These are phyloP conservation scores for Botrytis aclada DNA, from an alignment of 2,329 filamentous ascomycete species.

Conservation along the genomic window DNA sequence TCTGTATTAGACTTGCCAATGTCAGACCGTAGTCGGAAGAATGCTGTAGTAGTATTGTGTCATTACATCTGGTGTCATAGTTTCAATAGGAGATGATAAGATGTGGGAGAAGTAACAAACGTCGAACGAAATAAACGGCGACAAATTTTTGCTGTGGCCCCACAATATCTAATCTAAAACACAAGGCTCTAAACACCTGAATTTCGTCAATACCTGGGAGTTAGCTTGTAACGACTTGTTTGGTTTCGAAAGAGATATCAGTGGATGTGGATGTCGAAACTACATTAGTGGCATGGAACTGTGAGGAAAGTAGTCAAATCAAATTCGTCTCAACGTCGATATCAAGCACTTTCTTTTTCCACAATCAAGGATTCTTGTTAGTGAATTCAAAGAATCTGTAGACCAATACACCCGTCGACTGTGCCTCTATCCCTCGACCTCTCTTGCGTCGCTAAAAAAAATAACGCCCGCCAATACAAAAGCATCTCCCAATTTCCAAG, in stretches of 20 bases:
- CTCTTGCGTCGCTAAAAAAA: not conserved
- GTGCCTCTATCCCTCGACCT: rapidly evolving
- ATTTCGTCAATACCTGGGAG: not conserved
- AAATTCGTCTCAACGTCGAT: not conserved
- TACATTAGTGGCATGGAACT: not conserved
- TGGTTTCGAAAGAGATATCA: not conserved
- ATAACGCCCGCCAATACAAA: not conserved
- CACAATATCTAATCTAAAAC: not conserved
- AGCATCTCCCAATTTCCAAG: not conserved
- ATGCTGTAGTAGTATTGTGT: rapidly evolving
- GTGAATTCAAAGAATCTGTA: rapidly evolving
- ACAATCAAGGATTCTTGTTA: rapidly evolving
- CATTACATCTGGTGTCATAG: not conserved
- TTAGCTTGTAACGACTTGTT: not conserved
- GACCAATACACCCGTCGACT: not conserved
- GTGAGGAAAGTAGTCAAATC: not conserved
- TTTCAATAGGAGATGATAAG: not conserved
- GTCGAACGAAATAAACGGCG: not conserved
- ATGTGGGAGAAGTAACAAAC: not conserved
- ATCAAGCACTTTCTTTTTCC: not conserved
- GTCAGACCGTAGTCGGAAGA: rapidly evolving
- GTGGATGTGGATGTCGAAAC: not conserved
- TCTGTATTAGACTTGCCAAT: not conserved
- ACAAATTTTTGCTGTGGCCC: not conserved
- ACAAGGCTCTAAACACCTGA: not conserved